Base-by-base conservation (phyloP, 2,329 filamentous ascomycete genomes). In the Alternaria brassicicola region DNA sequence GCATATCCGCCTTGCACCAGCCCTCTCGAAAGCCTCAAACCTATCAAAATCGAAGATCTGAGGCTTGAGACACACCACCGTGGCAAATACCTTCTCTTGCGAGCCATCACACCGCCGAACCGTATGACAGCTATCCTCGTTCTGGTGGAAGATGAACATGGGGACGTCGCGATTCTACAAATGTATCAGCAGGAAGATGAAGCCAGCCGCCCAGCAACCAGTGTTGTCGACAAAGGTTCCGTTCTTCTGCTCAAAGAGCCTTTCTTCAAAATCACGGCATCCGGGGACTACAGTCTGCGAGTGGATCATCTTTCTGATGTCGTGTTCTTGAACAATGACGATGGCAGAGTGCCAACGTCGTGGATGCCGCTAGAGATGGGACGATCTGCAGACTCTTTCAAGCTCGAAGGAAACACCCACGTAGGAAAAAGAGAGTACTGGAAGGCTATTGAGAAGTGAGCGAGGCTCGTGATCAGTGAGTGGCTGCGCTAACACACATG, bases 261-360 rank as follows among this genome's bases (percentile, higher is more conserved):
- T 0, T 86, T 80, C 63, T 78, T 86, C 62, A 84, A 81, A 60
- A 28, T 66, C 0, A 74, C 75, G 23, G 68, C 66, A 0, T 68
- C 80, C 26, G 79, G 79, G 2, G 46, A 70, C 0, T 83, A 82
- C 65, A 76, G 72, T 0, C 31, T 87, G 23, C 78, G 83, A 6
- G 81, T 85, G 6, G 84, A 87, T 55, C 84, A 87, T 65, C 64
- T 82, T 15, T 80, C 78, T 15, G 84, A 87, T 55, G 61, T 86
- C 17, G 58, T 80, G 3, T 76, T 74, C 57, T 56, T 85, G 2
- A 51, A 72, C 0, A 49, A 62, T 0, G 43, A 63, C 17, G 78
- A 84, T 38, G 49, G 70, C n/a, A 75, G 68, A 4, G 67, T 84
- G 12, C 83, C 82, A 1, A 23, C 39, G 1, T 45, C 54, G n/a